These are phyloP conservation scores for Thymus mandschuricus DNA, from an alignment of 257 asterid genomes.

Conservation along the genomic window DNA sequence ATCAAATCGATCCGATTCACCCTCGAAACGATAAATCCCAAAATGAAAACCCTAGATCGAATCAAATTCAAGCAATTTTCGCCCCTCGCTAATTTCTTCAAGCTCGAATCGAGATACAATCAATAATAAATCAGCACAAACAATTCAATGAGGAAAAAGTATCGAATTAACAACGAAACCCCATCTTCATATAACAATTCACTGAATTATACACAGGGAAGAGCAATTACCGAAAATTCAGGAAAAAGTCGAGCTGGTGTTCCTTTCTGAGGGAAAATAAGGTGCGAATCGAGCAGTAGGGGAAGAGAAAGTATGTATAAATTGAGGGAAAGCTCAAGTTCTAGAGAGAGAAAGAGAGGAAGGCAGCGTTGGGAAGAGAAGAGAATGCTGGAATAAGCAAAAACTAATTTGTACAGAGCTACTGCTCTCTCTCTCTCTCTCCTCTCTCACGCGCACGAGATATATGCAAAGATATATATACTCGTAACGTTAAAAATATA, in stretches of 20 bases:
- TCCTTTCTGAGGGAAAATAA: neutral
- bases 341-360: constrained; percentile 37
- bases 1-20: constrained; percentile 40
- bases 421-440: constrained; percentile 20
- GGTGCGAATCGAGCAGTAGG: constrained; percentile 8
- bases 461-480: constrained; percentile 22
- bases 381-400: constrained; percentile 37
- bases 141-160: neutral
- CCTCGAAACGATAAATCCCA: constrained; percentile 25
- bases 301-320: neutral
- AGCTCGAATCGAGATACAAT: constrained; percentile 25
- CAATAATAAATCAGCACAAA: constrained; percentile 13
- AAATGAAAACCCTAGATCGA: constrained; percentile 52
- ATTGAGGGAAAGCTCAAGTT: neutral
- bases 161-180: neutral
- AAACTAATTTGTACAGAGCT: constrained; percentile 30
- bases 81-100: constrained; percentile 16
- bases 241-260: constrained; percentile 18
- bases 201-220: neutral
- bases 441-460: neutral
- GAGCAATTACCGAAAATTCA: constrained; percentile 28
- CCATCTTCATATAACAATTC: constrained; percentile 24
- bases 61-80: constrained; percentile 33
- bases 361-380: constrained; percentile 27
- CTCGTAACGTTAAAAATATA: neutral